Evolutionary conservation across 768 basidiomycete species (phyloP), one percentile per base, ranked within the genome.

Genomic region (Hortiboletus flavorubellus): DNA sequence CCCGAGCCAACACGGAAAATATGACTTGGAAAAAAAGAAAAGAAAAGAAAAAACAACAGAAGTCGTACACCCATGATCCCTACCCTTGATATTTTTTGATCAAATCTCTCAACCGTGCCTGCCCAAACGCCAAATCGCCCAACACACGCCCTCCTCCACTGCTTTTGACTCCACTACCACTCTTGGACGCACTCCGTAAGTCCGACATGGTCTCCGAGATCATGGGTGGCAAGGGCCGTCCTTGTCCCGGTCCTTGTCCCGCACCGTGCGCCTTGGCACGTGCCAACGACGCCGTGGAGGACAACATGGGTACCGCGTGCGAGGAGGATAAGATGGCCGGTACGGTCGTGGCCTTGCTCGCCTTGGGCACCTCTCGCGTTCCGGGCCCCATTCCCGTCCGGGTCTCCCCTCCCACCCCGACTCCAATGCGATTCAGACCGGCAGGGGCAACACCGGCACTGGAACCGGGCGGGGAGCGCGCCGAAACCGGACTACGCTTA

Each of bases 71-170:
- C 38, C 26, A 38, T 8, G 23, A 35, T 35, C 8, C 12, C 37
- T 60, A 69, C 33, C 76, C 75, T 71, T 92, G 89, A 66, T 91
- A 92, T 64, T 89, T 87, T 80, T 84, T 86, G 67, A 91, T 91
- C 58, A 91, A 73, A 71, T 91, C 89, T 53, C 87, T 75, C 60
- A 91, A 70, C 56, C 85, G 76, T 14, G 89, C 88, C 69, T 91
- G 85, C 14, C 89, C 89, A 72, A 91, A 90, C 10, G 82, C 86
- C 54, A 87, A 68, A 39, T 87, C 85, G 2, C 73, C 73, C 35
- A 62, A 55, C 16, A 62, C 56, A 37, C 66, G 52, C n/a, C 59
- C 63, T 15, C 43, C 46, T 4, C 14, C 34, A 46, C 59, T 39
- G 2, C 52, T 18, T 53, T 49, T 62, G 9, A 38, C 57, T 18